Evolutionary conservation across 2,329 filamentous ascomycete genomes (phyloP).

Genomic region (Fusarium verrucosum): DNA sequence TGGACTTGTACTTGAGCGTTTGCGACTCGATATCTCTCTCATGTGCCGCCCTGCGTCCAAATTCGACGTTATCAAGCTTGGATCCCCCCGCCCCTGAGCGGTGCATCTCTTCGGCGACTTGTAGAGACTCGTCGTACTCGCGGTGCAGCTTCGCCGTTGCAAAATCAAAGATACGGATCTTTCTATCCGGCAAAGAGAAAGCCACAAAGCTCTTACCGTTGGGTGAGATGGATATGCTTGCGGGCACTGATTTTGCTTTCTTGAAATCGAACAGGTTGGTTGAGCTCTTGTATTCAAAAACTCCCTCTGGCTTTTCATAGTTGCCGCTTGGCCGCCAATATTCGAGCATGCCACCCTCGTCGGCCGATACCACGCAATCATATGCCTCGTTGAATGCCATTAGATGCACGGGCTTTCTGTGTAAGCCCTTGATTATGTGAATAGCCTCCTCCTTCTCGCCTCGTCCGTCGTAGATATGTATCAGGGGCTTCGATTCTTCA

Average conservation of each 20-base stretch:
- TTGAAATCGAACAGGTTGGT: conserved; percentile 98
- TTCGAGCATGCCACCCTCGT: conserved; percentile 92
- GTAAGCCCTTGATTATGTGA: conserved; percentile 81
- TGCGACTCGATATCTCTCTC: conserved; percentile 86
- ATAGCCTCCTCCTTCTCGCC: conserved; percentile 81
- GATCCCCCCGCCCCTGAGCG: conserved; percentile 86
- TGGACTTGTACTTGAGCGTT: conserved; percentile 73
- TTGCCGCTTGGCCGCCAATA: conserved; percentile 87
- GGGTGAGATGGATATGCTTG: conserved; percentile 85
- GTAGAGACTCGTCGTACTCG: conserved; percentile 93
- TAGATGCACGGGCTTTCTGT: conserved; percentile 80
- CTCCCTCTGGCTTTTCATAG: conserved; percentile 90
- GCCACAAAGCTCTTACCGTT: conserved; percentile 86
- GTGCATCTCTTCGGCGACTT: conserved; percentile 92
- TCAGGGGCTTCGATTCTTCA: conserved; percentile 74
- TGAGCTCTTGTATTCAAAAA: conserved; percentile 92
- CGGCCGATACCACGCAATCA: conserved; percentile 90
- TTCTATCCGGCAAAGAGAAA: conserved; percentile 91
- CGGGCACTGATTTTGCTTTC: conserved; percentile 87
- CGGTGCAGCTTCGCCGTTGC: conserved; percentile 85
- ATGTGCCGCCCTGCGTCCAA: conserved; percentile 84
- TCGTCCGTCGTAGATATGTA: conserved; percentile 88
- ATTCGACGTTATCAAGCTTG: conserved; percentile 89
- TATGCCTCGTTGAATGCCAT: conserved; percentile 91
- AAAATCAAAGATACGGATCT: conserved; percentile 94